A percentile compares a stretch with the other conserved stretches of the same genome.
Evolutionary conservation across 2,329 filamentous ascomycete genomes (phyloP).

Genomic region (Dactylonectria macrodidyma): DNA sequence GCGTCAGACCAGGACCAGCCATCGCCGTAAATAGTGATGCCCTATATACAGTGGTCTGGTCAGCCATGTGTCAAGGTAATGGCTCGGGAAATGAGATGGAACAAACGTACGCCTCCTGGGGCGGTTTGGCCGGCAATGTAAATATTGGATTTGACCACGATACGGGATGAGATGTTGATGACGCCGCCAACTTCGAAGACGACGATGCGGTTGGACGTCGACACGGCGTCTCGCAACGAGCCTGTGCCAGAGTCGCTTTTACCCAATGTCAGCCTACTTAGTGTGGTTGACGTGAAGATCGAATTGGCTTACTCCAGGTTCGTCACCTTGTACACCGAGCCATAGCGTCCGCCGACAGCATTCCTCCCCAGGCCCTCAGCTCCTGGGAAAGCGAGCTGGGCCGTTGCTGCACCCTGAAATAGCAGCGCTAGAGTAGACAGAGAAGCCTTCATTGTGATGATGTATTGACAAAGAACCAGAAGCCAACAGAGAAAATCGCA

Average conservation of each 20-base stretch:
- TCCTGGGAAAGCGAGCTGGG: slow-evolving; percentile 55
- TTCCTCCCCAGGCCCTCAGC: slow-evolving; percentile 51
- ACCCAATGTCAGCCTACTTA: background rate
- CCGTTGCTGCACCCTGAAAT: slow-evolving; percentile 35
- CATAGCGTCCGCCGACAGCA: slow-evolving; percentile 53
- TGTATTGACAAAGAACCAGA: background rate
- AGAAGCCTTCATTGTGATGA: slow-evolving; percentile 14
- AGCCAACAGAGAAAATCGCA: background rate
- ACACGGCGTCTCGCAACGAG: slow-evolving; percentile 57
- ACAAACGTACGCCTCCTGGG: slow-evolving; percentile 58
- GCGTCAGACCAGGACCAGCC: slow-evolving; percentile 67
- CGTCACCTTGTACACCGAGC: slow-evolving; percentile 55
- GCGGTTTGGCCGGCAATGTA: slow-evolving; percentile 65
- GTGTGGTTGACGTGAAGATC: background rate
- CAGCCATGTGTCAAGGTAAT: background rate
- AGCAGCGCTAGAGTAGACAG: slow-evolving; percentile 9
- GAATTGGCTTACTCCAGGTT: slow-evolving; percentile 49
- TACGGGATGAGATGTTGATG: slow-evolving; percentile 61
- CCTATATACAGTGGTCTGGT: slow-evolving; percentile 36
- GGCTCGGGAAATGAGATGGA: slow-evolving; percentile 9
- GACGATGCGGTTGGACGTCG: slow-evolving; percentile 59
- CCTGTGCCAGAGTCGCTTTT: slow-evolving; percentile 54
- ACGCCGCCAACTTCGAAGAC: slow-evolving; percentile 64
- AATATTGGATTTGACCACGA: slow-evolving; percentile 61
- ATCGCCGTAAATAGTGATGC: slow-evolving; percentile 69